A percentile compares a stretch with the other conserved stretches of the same genome.
Evolutionary conservation across 192 early-diverging fungal genomes (phyloP).

Genomic region (Podila verticillata): DNA sequence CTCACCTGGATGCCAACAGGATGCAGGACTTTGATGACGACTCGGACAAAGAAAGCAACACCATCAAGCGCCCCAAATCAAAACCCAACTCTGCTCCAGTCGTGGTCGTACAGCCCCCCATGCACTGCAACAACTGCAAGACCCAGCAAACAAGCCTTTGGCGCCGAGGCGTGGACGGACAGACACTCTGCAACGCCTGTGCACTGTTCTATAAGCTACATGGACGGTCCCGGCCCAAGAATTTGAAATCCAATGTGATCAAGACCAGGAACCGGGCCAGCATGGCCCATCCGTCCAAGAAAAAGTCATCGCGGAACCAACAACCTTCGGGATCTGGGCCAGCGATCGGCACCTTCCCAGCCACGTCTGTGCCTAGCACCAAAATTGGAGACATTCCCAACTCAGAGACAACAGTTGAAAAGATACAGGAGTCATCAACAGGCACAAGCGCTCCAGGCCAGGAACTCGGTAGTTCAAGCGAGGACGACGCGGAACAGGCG

Average conservation of each 20-base stretch:
- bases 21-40: not conserved
- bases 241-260: constrained; percentile 86
- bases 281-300: constrained; percentile 4
- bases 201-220: constrained; percentile 94
- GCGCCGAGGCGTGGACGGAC: constrained; percentile 83
- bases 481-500: not conserved
- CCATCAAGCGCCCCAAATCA: too few species aligned
- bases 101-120: constrained; percentile 1
- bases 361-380: not conserved
- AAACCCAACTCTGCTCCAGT: not conserved
- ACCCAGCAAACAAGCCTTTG: constrained; percentile 90
- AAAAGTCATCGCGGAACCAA: not conserved
- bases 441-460: not conserved
- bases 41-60: not conserved
- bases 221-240: constrained; percentile 78
- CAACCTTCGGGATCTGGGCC: not conserved
- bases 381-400: too few species aligned
- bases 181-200: constrained; percentile 94
- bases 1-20: not conserved
- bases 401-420: too few species aligned
- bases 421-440: not conserved
- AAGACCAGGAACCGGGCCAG: constrained; percentile 80
- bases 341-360: not conserved
- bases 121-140: constrained; percentile 80
- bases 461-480: not conserved